These are phyloP conservation scores for Fallopia convolvulus DNA, from an alignment of 148 eudicot species.

Conservation along the genomic window DNA sequence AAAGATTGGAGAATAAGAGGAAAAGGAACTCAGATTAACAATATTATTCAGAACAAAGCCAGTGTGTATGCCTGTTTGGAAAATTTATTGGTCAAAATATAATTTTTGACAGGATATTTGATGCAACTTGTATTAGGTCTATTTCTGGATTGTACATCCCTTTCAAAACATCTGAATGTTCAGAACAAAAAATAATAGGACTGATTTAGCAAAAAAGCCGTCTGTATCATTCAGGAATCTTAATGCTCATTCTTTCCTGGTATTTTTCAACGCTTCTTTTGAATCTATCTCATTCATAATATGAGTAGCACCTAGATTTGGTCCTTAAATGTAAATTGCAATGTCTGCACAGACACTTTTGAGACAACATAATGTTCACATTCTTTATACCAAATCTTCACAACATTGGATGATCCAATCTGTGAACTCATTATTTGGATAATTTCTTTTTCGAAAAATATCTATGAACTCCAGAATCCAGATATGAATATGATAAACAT, in stretches of 20 bases:
- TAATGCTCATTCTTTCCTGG: neutral
- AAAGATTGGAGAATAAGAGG: neutral
- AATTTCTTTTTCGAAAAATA: neutral
- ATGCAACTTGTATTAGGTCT: neutral
- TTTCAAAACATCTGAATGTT: neutral
- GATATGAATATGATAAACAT: neutral
- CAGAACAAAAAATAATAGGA: neutral
- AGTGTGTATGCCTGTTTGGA: neutral
- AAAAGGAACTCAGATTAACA: neutral
- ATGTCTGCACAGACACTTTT: neutral
- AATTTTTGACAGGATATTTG: neutral
- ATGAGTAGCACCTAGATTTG: neutral
- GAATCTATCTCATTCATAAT: neutral
- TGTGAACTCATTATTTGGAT: neutral
- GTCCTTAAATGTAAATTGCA: neutral
- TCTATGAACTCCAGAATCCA: neutral
- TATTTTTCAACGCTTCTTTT: neutral
- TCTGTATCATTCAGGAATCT: neutral
- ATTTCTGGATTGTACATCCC: neutral
- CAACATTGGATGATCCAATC: neutral
- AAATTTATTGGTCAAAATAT: neutral
- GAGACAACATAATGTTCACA: neutral
- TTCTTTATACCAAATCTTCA: neutral
- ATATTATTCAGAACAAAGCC: neutral
- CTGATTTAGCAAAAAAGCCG: neutral